A percentile compares a stretch with the other conserved stretches of the same genome.
Evolutionary conservation across 306 rosid genomes (phyloP).

Genomic region (Glycine latifolia): DNA sequence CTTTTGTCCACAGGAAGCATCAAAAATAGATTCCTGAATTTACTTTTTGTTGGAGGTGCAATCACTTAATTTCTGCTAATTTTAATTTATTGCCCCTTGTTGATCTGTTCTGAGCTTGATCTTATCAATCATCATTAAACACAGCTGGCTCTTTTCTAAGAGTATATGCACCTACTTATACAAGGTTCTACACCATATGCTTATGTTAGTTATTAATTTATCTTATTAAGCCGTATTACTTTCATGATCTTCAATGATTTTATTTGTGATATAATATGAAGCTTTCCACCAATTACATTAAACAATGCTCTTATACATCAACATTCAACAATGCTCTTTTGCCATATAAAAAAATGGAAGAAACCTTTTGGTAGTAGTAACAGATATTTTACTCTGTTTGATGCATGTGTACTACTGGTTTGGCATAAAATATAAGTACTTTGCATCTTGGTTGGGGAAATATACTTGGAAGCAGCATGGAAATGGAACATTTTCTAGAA

Average conservation of each 20-base stretch:
- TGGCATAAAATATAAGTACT: no score
- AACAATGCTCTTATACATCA: no score
- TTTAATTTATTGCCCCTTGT: constrained; percentile 15
- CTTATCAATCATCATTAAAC: constrained; percentile 1
- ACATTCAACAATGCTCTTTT: no score
- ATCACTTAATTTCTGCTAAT: constrained; percentile 13
- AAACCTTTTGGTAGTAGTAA: no score
- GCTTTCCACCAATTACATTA: no score
- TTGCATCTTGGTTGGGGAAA: no score
- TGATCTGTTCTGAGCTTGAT: constrained; percentile 7
- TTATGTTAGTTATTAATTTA: constrained; percentile 12
- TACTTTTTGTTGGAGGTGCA: not conserved
- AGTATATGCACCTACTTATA: constrained; percentile 6
- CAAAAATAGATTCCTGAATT: not conserved
- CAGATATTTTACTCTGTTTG: no score
- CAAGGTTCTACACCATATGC: not conserved
- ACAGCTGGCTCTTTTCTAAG: not conserved
- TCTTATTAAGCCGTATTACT: not conserved
- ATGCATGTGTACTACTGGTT: no score
- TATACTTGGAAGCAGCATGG: no score
- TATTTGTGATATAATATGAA: not conserved
- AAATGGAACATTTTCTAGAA: no score
- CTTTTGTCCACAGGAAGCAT: not conserved
- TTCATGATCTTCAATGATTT: constrained; percentile 8
- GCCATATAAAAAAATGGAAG: no score